These are phyloP conservation scores for Lagenidium giganteum DNA, from an alignment of 352 stramenopile genomes.

Conservation along the genomic window DNA sequence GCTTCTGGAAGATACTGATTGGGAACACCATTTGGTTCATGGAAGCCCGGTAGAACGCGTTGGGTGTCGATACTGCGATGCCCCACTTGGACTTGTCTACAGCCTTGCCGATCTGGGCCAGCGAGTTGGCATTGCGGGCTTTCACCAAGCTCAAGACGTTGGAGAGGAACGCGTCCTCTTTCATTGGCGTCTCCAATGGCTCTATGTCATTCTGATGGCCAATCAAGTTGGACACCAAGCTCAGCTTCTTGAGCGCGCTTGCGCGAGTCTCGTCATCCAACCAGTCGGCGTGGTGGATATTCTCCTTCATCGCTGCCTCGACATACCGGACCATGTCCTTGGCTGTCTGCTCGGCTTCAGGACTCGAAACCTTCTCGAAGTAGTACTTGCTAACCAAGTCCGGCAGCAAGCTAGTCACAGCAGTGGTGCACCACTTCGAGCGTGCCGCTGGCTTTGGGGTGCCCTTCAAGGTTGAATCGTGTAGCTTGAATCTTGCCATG, in stretches of 20 bases:
- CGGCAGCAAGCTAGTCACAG: conserved; percentile 25
- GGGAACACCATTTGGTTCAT: conserved; percentile 92
- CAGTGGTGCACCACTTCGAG: conserved; percentile 56
- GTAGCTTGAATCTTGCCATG: conserved; percentile 84
- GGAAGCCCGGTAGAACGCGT: conserved; percentile 72
- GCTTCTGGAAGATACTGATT: conserved; percentile 89
- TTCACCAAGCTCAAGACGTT: conserved; percentile 42
- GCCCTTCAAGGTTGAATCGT: conserved; percentile 56
- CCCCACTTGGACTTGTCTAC: conserved; percentile 65
- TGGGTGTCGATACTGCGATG: conserved; percentile 89
- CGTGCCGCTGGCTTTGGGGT: conserved; percentile 46
- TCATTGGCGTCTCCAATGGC: conserved; percentile 30
- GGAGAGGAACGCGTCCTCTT: conserved; percentile 25
- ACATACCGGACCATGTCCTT: conserved; percentile 79
- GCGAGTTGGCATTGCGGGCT: conserved; percentile 15
- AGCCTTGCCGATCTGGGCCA: conserved; percentile 26
- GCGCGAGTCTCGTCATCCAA: conserved; percentile 78
- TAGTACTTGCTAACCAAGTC: conserved; percentile 73
- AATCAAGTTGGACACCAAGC: conserved; percentile 24
- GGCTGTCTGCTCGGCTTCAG: conserved; percentile 53
- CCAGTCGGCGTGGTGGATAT: conserved; percentile 86
- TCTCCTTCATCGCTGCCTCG: conserved; percentile 62
- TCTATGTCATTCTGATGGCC: too few relatives aligned
- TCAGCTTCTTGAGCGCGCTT: conserved; percentile 80
- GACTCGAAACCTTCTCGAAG: conserved; percentile 68